Base-by-base conservation (phyloP, 768 basidiomycete genomes). In the Coprinellus aureogranulatus region DNA sequence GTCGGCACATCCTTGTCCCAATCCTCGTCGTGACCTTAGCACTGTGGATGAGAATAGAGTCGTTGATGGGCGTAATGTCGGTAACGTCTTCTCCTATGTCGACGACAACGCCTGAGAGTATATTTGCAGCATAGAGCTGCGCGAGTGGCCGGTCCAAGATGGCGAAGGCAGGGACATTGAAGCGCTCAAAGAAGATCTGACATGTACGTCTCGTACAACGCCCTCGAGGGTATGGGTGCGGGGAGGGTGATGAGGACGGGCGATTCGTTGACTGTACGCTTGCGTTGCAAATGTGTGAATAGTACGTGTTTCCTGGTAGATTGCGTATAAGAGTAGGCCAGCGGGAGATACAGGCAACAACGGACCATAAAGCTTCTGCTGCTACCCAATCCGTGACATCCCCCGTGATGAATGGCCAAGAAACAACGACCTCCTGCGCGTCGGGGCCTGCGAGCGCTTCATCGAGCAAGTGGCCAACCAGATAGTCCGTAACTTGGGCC, bases 181-280 rank as follows among this genome's bases (percentile, higher is more conserved):
- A 91, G 25, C 90, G 88, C 67, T 96, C 94, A 64, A 97, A 97
- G 73, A 95, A 92, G 39, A 91, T 79, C 65, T 89, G 92, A 64
- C 87, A 89, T 64, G 89, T 81, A 44, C 80, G 80, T 67, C n/a
- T 94, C 90, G 69, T 88, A 82, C 9, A 83, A 79, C 37, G 76
- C 74, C 53, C 89, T 81, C 25, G 90, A 81, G 16, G 57, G 57
- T 22, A 91, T 81, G 28, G 84, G 82, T 0, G 87, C 72, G 4
- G 80, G 73, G 54, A 95, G 77, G 39, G 88, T 85, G 57, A 95
- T 79, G 30, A 94, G 79, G 54, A 92, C 83, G 1, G 92, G 91
- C 18, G 90, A 94, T 68, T 94, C 92, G 67, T 94, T 94, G 64
- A 92, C 91, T 6, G 83, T 83, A 55, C 94, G 88, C 53, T 89